Conservation (phyloP, 2,329 filamentous ascomycete genomes). For the Pseudonectria buxi region DNA sequence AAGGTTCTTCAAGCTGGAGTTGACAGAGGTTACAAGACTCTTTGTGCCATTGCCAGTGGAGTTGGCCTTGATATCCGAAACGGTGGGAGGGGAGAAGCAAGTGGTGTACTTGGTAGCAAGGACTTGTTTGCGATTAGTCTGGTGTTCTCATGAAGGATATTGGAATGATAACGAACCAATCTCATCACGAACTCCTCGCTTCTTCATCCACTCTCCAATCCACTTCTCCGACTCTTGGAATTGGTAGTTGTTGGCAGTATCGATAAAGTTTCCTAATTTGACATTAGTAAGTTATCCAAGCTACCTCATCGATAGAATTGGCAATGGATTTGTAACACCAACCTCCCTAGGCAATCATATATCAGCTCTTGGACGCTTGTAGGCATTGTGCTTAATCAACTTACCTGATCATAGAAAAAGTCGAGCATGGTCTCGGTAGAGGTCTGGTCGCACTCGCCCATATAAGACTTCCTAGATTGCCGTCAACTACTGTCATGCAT, state of each 20-base stretch:
- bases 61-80: slow-evolving; percentile 42
- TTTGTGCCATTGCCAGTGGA: slow-evolving; percentile 56
- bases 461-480: slow-evolving; percentile 38
- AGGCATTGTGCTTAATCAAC: background rate
- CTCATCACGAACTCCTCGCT: slow-evolving; percentile 56
- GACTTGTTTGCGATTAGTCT: slow-evolving; percentile 33
- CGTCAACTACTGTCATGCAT: slow-evolving; percentile 1
- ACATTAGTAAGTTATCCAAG: background rate
- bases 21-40: slow-evolving; percentile 49
- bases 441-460: slow-evolving; percentile 61
- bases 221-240: slow-evolving; percentile 54
- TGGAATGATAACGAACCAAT: slow-evolving; percentile 39
- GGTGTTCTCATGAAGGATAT: background rate
- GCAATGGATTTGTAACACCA: background rate
- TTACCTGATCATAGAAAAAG: slow-evolving; percentile 52
- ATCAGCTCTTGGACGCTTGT: slow-evolving; percentile 5
- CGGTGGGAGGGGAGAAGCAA: slow-evolving; percentile 41
- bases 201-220: slow-evolving; percentile 66
- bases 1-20: slow-evolving; percentile 52
- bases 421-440: slow-evolving; percentile 59
- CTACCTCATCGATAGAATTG: too few relatives aligned
- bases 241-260: slow-evolving; percentile 65
- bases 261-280: slow-evolving; percentile 60
- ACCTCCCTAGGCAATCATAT: slow-evolving; percentile 17
- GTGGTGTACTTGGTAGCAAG: slow-evolving; percentile 65